These are phyloP conservation scores for Tricholomella constricta DNA, from an alignment of 768 basidiomycete genomes.

Conservation along the genomic window DNA sequence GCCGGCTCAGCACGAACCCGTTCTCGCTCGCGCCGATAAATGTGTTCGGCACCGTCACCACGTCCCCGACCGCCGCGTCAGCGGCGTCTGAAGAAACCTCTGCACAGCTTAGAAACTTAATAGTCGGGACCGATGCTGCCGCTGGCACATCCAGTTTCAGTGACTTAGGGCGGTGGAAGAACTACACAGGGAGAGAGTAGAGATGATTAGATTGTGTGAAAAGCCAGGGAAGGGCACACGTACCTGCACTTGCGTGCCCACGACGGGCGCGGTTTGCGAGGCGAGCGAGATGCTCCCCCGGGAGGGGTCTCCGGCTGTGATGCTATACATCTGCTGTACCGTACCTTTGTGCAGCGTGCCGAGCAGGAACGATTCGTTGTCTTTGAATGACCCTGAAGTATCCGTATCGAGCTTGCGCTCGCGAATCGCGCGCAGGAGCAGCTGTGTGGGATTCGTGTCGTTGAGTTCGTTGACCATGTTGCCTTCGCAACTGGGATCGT, in stretches of 20 bases:
- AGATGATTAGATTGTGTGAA: neutral
- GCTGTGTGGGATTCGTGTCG: slow-evolving; percentile 56
- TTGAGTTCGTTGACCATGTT: slow-evolving; percentile 69
- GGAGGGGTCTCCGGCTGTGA: slow-evolving; percentile 73
- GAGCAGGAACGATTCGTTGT: slow-evolving; percentile 58
- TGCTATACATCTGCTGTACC: slow-evolving; percentile 50
- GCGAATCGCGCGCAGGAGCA: slow-evolving; percentile 58
- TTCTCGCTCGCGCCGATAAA: slow-evolving; percentile 59
- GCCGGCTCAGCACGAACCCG: slow-evolving; percentile 43
- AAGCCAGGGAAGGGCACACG: neutral
- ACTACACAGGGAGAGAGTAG: slow-evolving; percentile 27
- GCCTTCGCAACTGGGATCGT: slow-evolving; percentile 58
- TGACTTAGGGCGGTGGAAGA: slow-evolving; percentile 40
- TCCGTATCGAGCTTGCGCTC: slow-evolving; percentile 32
- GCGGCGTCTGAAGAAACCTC: slow-evolving; percentile 17
- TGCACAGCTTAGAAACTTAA: slow-evolving; percentile 19
- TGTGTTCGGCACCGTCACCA: slow-evolving; percentile 20
- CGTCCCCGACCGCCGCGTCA: neutral
- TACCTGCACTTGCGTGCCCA: slow-evolving; percentile 54
- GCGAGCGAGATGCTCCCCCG: slow-evolving; percentile 68
- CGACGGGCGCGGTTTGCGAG: slow-evolving; percentile 47
- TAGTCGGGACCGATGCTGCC: neutral
- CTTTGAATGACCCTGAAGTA: slow-evolving; percentile 41
- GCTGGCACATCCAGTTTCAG: slow-evolving; percentile 3
- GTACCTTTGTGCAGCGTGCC: slow-evolving; percentile 39